A percentile compares a stretch with the other conserved stretches of the same genome.
These are phyloP conservation scores for Metarhizium brunneum DNA, from an alignment of 2,329 filamentous ascomycete species.

Conservation along the genomic window DNA sequence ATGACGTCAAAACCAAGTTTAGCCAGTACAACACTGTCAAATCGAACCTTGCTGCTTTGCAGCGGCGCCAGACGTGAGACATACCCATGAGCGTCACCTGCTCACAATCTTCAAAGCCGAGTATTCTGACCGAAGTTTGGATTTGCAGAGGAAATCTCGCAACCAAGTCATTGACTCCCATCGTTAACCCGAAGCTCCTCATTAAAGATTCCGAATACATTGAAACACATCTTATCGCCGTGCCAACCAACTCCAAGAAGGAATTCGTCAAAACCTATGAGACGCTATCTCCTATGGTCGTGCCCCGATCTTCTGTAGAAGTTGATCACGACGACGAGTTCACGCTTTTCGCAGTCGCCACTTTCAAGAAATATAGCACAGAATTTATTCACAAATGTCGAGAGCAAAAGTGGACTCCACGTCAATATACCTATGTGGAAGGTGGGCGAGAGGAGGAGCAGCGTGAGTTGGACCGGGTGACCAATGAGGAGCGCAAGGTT, in stretches of 20 bases:
- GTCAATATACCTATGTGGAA: slow-evolving; percentile 88
- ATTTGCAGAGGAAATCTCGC: slow-evolving; percentile 71
- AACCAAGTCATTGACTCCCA: slow-evolving; percentile 84
- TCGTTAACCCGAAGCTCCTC: slow-evolving; percentile 72
- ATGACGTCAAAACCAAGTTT: slow-evolving; percentile 90
- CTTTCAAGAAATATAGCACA: slow-evolving; percentile 81
- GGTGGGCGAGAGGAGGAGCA: slow-evolving; percentile 85
- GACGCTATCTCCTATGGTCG: slow-evolving; percentile 80
- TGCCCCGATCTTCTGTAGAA: slow-evolving; percentile 75
- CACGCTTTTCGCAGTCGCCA: slow-evolving; percentile 75
- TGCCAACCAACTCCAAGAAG: slow-evolving; percentile 70
- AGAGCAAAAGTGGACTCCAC: slow-evolving; percentile 88
- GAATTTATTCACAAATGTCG: slow-evolving; percentile 90
- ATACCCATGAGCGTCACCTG: not conserved
- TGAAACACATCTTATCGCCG: slow-evolving; percentile 87
- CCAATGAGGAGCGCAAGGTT: slow-evolving; percentile 79
- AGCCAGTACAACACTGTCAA: slow-evolving; percentile 90
- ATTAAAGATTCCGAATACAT: slow-evolving; percentile 92
- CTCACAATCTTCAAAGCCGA: not conserved
- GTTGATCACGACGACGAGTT: slow-evolving; percentile 86
- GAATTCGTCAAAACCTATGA: slow-evolving; percentile 89
- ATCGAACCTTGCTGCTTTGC: slow-evolving; percentile 68
- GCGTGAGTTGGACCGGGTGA: slow-evolving; percentile 73
- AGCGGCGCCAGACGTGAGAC: slow-evolving; percentile 77
- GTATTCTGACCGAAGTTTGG: not conserved